phyloP scores from a whole-genome alignment of 2,329 filamentous ascomycete genomes.

The Claviceps fusiformis region DNA sequence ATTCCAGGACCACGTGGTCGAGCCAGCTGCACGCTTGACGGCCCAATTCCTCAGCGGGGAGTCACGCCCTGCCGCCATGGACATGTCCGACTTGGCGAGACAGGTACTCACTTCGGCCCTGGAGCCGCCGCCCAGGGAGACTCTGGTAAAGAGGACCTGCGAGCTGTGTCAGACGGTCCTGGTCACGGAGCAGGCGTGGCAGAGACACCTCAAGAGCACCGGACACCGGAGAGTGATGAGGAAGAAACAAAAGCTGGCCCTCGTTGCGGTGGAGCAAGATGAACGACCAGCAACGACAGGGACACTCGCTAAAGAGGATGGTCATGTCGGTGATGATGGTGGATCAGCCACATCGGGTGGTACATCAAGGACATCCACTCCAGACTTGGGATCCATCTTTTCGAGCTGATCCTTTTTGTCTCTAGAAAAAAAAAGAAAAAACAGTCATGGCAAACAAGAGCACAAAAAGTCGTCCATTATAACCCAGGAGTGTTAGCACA shows the following conservation, averaged over 20 bases:
- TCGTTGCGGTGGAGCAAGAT: constrained; percentile 20
- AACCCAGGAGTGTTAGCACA: too few species aligned
- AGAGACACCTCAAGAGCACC: constrained; percentile 23
- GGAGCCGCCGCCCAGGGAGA: constrained; percentile 35
- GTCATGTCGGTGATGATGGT: background rate
- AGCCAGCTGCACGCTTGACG: constrained; percentile 50
- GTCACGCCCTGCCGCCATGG: constrained; percentile 35
- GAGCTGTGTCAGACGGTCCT: constrained; percentile 56
- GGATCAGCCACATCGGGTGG: background rate
- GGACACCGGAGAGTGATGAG: constrained; percentile 21
- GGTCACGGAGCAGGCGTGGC: constrained; percentile 38
- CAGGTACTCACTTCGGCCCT: constrained; percentile 40
- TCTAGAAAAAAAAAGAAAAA: too few species aligned
- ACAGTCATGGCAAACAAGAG: too few species aligned
- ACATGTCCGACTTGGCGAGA: constrained; percentile 33
- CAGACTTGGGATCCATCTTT: constrained; percentile 17
- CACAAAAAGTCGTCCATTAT: too few species aligned
- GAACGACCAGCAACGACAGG: background rate
- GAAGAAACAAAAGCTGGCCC: constrained; percentile 23
- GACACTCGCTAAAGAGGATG: background rate
- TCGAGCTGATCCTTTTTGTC: constrained; percentile 6
- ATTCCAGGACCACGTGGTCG: constrained; percentile 52
- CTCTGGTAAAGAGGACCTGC: constrained; percentile 48
- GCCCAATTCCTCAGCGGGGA: constrained; percentile 47
- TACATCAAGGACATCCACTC: constrained; percentile 10